Conservation (phyloP, 2,329 filamentous ascomycete genomes). For the Diaporthe ilicicola region DNA sequence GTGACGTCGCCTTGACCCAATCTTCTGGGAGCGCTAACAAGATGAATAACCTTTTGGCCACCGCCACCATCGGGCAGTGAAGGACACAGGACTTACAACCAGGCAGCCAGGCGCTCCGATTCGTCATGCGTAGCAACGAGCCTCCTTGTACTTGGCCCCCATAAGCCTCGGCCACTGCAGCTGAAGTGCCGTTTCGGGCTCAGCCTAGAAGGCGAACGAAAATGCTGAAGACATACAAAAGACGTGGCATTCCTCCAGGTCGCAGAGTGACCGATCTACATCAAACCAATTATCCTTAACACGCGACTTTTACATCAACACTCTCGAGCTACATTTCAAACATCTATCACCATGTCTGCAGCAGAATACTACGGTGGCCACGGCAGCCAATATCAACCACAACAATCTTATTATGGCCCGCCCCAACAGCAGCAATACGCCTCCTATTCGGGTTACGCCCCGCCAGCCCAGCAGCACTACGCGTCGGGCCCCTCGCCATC, state of each 20-base stretch:
- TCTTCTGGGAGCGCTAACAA: neutral
- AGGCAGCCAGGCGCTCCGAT: constrained; percentile 24
- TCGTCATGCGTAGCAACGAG: constrained; percentile 19
- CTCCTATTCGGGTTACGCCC: constrained; percentile 31
- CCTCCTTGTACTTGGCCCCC: constrained; percentile 18
- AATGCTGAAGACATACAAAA: neutral
- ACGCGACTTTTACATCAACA: neutral
- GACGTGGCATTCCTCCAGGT: neutral
- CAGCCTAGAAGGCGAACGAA: neutral
- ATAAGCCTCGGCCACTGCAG: constrained; percentile 1
- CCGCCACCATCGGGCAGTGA: constrained; percentile 23
- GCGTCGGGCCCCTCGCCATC: constrained; percentile 14
- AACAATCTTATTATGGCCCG: constrained; percentile 20
- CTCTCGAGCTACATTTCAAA: neutral
- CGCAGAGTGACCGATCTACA: neutral
- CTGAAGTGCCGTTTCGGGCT: constrained; percentile 2
- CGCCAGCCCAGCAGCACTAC: constrained; percentile 30
- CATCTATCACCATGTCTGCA: constrained; percentile 36
- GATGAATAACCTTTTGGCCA: constrained; percentile 12
- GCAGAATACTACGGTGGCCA: constrained; percentile 37
- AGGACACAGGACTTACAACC: neutral
- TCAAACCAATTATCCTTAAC: neutral
- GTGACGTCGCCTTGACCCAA: constrained; percentile 19
- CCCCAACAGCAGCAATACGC: constrained; percentile 34
- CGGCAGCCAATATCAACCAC: constrained; percentile 26